Evolutionary conservation across 352 stramenopile genomes (phyloP), one percentile per base, ranked within the genome.

Genomic region (Phytophthora aleatoria): DNA sequence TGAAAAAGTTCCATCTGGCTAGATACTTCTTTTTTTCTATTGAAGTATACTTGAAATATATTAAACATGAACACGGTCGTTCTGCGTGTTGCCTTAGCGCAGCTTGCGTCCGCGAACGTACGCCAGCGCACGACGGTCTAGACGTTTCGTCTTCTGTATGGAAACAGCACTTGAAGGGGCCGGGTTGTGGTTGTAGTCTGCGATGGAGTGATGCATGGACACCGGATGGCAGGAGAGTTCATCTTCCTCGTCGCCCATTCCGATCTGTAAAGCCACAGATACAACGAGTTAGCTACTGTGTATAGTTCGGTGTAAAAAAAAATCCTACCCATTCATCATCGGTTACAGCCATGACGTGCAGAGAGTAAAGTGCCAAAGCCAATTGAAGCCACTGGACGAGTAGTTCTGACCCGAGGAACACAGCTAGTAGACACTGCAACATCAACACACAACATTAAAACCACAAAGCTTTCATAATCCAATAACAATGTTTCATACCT

Each of bases 311-410:
- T 42, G 13, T 41, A 44, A 54, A 52, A 50, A 5, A 44, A 9
- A 47, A 41, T 56, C 76, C 42, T 73, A 94, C 85, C 87, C 81
- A 94, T 57, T 92, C 81, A 55, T 94, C 77, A n/a, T 93, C 81
- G 4, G 72, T 76, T 10, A 74, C 67, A 10, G 86, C 81, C 83
- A 94, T 92, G 44, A 81, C 67, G 56, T 96, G 81, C 12, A 96
- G 54, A 6, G 87, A 94, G 60, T 94, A 94, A 2, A 96, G 76
- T n/a, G 87, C 87, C 13, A 96, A 44, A 1, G 85, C 77, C 49
- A 94, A 73, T 31, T 96, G 87, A 24, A 92, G 75, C 87, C 87
- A 96, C 59, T 96, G 87, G 11, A 96, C 85, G 10, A 95, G 54
- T 26, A 94, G 67, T 53, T 94, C 84, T 1, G 87, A 91, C 6